Evolutionary conservation across 2,329 filamentous ascomycete species (phyloP), one percentile per base, ranked within the genome.

Genomic region (Microsporum audouinii): DNA sequence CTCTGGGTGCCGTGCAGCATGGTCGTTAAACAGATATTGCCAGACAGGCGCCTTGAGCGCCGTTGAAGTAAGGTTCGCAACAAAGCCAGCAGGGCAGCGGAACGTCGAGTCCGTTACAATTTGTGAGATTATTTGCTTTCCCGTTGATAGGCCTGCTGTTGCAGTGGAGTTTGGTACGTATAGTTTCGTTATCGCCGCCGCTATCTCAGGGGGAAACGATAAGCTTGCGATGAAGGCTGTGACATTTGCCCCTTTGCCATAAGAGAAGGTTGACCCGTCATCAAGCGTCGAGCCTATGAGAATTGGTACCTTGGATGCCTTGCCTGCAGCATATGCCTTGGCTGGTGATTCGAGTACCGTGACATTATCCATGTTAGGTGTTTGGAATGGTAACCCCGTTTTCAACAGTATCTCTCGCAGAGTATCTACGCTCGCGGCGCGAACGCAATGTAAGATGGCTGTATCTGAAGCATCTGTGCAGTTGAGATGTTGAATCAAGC

Each of bases 21-120:
- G 65, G 45, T 71, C 70, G 59, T 73, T 75, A 68, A 70, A 75
- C 59, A 71, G 70, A 65, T 73, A 75, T 27, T 72, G 66, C 72
- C 71, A 75, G 33, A 70, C 65, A 10, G 31, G 51, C 12, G 17
- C 51, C 5, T 23, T 23, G 10, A 55, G 51, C 8, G 33, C 14
- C 8, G 51, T 55, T 29, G 51, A 17, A 23, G 51, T 55, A n/a
- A 55, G 33, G 5, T 55, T 55, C 10, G 51, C 51, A 8, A 23
- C 31, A 8, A 55, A 36, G 23, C 51, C 60, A 73, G 68, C 3
- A 68, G 56, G 56, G 12, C 56, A 58, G 23, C 36, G 36, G 23
- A 58, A 66, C 56, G 71, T 74, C 10, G 66, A 68, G 27, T 73
- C 73, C 27, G 65, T 68, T 27, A 75, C 58, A 14, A 72, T 67